These are phyloP conservation scores for Beta macrorhiza DNA, from an alignment of 179 eudicot species.

Conservation along the genomic window DNA sequence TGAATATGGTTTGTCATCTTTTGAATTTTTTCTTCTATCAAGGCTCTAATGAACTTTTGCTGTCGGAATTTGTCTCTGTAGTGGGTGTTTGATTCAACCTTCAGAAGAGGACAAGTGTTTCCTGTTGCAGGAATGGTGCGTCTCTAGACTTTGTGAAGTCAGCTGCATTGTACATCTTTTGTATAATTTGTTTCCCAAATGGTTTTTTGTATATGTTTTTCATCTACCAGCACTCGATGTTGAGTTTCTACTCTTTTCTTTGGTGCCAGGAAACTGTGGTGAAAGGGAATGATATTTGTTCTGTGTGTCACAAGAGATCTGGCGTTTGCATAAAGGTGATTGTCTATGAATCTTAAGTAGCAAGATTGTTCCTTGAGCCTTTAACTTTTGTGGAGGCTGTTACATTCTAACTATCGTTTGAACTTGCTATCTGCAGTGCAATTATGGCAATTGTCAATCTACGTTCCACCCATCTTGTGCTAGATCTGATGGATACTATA, in stretches of 20 bases:
- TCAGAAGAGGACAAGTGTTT: slow-evolving; percentile 81
- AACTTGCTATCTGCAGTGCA: slow-evolving; percentile 57
- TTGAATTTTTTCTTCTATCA: slow-evolving; percentile 7
- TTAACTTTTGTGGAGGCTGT: neutral
- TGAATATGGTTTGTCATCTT: slow-evolving; percentile 18
- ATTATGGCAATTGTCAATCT: slow-evolving; percentile 81
- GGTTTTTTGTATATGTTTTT: neutral
- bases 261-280: slow-evolving; percentile 57
- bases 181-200: neutral
- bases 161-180: neutral
- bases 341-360: slow-evolving; percentile 1
- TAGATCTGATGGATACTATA: slow-evolving; percentile 78
- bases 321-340: slow-evolving; percentile 90
- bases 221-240: neutral
- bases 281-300: slow-evolving; percentile 63
- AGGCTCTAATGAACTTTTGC: slow-evolving; percentile 16
- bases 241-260: slow-evolving; percentile 7
- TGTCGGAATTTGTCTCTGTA: slow-evolving; percentile 34
- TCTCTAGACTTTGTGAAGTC: slow-evolving; percentile 9
- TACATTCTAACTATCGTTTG: neutral
- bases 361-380: neutral
- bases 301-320: slow-evolving; percentile 60
- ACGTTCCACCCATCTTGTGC: slow-evolving; percentile 94
- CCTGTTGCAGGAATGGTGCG: slow-evolving; percentile 75
- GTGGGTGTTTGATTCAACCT: slow-evolving; percentile 93